These are phyloP conservation scores for Sambucus nigra DNA, from an alignment of 129 eudicot genomes.

Conservation along the genomic window DNA sequence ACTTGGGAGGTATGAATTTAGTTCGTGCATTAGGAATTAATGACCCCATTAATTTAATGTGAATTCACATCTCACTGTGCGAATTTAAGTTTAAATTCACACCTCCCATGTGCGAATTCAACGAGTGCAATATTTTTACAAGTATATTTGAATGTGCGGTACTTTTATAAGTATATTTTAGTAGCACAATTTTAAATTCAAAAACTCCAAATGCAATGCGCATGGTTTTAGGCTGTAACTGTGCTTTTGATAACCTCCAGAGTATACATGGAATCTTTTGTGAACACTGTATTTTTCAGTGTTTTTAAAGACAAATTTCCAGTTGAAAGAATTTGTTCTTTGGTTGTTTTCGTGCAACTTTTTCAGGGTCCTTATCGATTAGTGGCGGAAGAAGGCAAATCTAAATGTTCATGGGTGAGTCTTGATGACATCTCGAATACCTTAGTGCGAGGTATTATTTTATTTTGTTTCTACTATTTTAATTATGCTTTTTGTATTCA, in stretches of 20 bases:
- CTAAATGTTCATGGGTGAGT: constrained; percentile 91
- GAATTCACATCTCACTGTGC: too few species aligned
- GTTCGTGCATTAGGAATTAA: too few species aligned
- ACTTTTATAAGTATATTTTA: too few species aligned
- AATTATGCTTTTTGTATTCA: background rate
- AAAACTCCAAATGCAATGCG: too few species aligned
- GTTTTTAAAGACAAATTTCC: background rate
- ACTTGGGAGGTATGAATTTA: too few species aligned
- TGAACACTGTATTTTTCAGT: background rate
- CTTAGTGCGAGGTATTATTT: constrained; percentile 63
- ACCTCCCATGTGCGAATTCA: too few species aligned
- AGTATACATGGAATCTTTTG: background rate
- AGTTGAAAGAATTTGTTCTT: background rate
- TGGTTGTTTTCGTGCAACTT: constrained; percentile 13
- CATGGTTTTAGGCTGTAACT: background rate
- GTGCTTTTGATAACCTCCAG: background rate
- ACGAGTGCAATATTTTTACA: too few species aligned
- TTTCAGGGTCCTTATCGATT: constrained; percentile 86
- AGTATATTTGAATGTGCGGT: too few species aligned
- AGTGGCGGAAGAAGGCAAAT: constrained; percentile 97
- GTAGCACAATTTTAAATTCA: too few species aligned
- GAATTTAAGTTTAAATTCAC: too few species aligned
- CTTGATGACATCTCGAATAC: constrained; percentile 77
- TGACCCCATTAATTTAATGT: too few species aligned
- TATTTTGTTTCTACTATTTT: background rate